Evolutionary conservation across 495 filamentous ascomycete species (phyloP).

Genomic region (Viridothelium virens): DNA sequence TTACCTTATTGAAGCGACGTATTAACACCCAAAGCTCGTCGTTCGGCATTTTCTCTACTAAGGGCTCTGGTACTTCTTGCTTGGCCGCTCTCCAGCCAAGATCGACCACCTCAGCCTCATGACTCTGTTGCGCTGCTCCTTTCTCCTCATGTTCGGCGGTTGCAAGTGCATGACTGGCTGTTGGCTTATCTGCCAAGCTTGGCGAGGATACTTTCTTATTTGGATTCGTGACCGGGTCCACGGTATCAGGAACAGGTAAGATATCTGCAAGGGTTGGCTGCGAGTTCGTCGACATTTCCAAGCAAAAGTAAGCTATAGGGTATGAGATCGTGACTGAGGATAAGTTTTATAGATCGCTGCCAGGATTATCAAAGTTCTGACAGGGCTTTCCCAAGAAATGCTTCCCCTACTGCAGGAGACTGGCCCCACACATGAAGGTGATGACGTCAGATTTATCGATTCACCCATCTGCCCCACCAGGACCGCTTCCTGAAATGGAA

Average conservation of each 20-base stretch:
- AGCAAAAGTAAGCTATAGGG: too few relatives aligned
- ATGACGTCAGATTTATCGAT: conserved; percentile 1
- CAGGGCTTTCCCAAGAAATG: neutral
- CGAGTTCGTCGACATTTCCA: neutral
- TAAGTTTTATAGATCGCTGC: neutral
- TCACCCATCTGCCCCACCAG: too few relatives aligned
- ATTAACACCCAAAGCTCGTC: conserved; percentile 78
- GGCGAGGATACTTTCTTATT: conserved; percentile 24
- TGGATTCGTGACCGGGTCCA: conserved; percentile 19
- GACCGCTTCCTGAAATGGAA: neutral
- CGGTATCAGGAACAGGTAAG: conserved; percentile 29
- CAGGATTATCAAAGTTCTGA: neutral
- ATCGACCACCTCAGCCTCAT: conserved; percentile 50
- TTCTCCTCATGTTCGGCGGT: conserved; percentile 36
- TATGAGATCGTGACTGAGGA: neutral
- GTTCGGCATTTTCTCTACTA: conserved; percentile 70
- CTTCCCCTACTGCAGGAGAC: neutral
- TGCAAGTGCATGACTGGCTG: conserved; percentile 36
- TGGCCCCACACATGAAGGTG: neutral
- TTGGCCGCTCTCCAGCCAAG: conserved; percentile 66
- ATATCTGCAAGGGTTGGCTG: conserved; percentile 24
- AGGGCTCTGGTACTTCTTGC: conserved; percentile 48
- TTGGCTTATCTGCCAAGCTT: conserved; percentile 27
- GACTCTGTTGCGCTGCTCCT: conserved; percentile 42
- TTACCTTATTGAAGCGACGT: conserved; percentile 76